Percentiles rank a stretch among this genome's conserved stretches.
Evolutionary conservation across 2,329 filamentous ascomycete species (phyloP).

Genomic region (Moelleriella libera): DNA sequence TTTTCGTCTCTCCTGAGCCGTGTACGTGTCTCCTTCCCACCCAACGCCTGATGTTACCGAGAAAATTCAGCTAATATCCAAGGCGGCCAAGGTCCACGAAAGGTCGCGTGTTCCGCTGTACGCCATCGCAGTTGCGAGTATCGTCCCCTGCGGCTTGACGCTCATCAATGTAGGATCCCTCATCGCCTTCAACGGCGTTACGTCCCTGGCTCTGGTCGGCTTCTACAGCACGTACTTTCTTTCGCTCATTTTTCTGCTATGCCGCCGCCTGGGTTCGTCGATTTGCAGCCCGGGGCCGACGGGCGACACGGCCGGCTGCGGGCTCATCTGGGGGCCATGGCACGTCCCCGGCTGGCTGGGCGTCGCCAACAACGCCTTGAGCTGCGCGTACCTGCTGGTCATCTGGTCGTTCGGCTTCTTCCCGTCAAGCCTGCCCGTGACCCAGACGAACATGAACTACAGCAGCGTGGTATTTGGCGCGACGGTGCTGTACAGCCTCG

Average conservation of each 20-base stretch:
- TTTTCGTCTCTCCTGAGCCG: slow-evolving; percentile 13
- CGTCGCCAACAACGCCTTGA: slow-evolving; percentile 36
- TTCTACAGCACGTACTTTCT: slow-evolving; percentile 16
- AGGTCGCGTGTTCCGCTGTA: slow-evolving; percentile 10
- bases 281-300: slow-evolving; percentile 5
- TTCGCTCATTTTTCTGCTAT: slow-evolving; percentile 10
- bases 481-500: slow-evolving; percentile 23
- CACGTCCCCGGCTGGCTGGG: slow-evolving; percentile 33
- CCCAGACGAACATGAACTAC: slow-evolving; percentile 26
- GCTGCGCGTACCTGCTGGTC: slow-evolving; percentile 35
- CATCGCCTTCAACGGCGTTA: slow-evolving; percentile 15
- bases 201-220: slow-evolving; percentile 14
- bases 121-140: slow-evolving; percentile 12
- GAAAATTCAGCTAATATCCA: no score
- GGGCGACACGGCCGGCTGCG: background rate
- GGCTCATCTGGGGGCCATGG: slow-evolving; percentile 37
- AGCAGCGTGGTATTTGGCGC: slow-evolving; percentile 26
- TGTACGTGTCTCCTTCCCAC: slow-evolving; percentile 4
- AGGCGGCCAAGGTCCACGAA: no score
- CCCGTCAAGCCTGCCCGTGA: slow-evolving; percentile 17
- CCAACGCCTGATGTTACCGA: background rate
- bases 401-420: slow-evolving; percentile 41
- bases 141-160: slow-evolving; percentile 14
- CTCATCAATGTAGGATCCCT: slow-evolving; percentile 19
- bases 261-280: slow-evolving; percentile 12